A percentile compares a stretch with the other conserved stretches of the same genome.
Evolutionary conservation across 345 rosid genomes (phyloP).

Genomic region (Brassica cretica): DNA sequence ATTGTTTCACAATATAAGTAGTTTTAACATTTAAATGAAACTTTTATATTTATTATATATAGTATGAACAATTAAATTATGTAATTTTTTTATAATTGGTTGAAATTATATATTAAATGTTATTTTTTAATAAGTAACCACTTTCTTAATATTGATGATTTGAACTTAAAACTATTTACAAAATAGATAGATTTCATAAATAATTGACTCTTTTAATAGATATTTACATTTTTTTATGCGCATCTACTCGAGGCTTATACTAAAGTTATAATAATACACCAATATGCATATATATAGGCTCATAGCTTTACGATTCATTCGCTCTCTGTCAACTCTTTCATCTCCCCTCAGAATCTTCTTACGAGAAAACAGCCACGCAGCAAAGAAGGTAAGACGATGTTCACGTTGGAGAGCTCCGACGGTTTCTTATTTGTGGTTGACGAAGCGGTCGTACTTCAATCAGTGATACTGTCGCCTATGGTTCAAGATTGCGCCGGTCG

Average conservation of each 20-base stretch:
- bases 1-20: too few relatives aligned
- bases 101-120: too few relatives aligned
- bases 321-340: not conserved
- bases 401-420: slow-evolving; percentile 52
- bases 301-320: not conserved
- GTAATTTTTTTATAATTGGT: too few relatives aligned
- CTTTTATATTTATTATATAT: too few relatives aligned
- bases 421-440: slow-evolving; percentile 54
- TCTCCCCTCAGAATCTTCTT: not conserved
- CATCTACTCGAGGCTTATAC: not conserved
- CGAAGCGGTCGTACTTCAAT: slow-evolving; percentile 46
- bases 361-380: not conserved
- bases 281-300: too few relatives aligned
- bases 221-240: not conserved
- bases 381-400: not conserved
- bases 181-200: too few relatives aligned
- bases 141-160: too few relatives aligned
- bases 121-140: too few relatives aligned
- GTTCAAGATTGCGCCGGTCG: slow-evolving; percentile 53
- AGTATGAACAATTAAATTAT: too few relatives aligned
- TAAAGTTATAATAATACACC: not conserved
- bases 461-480: slow-evolving; percentile 45
- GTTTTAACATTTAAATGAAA: not conserved
- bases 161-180: too few relatives aligned
- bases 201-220: too few relatives aligned